phyloP scores from a whole-genome alignment of 75 land plant species.

The Cunninghamia lanceolata region DNA sequence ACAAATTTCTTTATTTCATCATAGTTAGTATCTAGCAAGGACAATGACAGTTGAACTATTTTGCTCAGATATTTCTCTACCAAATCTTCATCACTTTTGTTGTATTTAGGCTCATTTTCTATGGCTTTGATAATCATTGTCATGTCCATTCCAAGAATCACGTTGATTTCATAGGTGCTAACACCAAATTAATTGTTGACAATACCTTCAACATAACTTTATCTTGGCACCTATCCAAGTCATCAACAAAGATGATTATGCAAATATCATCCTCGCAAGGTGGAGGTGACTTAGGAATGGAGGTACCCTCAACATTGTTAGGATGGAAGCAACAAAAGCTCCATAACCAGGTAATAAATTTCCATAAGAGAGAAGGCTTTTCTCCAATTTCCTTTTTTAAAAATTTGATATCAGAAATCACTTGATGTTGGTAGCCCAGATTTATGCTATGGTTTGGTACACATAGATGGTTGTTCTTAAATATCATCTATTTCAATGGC shows the following conservation, averaged over 20 bases:
- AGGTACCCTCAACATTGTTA: background rate
- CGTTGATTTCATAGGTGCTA: no score
- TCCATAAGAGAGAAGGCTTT: background rate
- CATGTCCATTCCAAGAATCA: background rate
- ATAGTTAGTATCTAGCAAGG: background rate
- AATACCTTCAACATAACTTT: background rate
- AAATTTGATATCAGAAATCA: background rate
- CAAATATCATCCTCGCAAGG: background rate
- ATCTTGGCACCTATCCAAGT: background rate
- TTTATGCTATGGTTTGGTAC: background rate
- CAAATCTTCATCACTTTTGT: background rate
- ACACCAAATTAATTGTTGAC: background rate
- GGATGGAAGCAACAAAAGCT: background rate
- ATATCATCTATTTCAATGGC: no score
- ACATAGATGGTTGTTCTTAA: no score
- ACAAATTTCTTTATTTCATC: background rate
- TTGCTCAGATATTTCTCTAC: background rate
- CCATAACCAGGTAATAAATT: background rate
- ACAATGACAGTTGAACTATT: background rate
- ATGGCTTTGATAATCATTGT: background rate
- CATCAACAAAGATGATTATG: background rate
- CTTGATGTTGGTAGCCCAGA: background rate
- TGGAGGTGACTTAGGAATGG: background rate
- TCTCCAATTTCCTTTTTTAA: background rate
- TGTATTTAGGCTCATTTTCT: background rate